A percentile compares a stretch with the other conserved stretches of the same genome.
Conservation (phyloP, 192 early-diverging fungal species). For the Coemansia asiatica region DNA sequence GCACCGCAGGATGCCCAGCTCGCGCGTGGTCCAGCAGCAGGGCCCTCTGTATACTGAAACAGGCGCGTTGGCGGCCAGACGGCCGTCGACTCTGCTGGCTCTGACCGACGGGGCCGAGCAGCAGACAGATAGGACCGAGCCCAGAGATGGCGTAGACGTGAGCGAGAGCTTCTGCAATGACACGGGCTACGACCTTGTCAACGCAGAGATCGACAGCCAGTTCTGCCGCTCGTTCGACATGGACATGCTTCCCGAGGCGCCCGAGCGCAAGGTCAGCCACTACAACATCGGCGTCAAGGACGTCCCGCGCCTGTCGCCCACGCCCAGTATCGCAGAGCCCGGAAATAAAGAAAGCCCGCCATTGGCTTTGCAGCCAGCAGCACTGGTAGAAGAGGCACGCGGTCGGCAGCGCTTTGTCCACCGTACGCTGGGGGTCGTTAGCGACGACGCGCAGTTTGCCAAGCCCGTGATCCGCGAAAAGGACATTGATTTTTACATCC, state of each 20-base stretch:
- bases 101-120: not conserved
- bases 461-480: slow-evolving; percentile 29
- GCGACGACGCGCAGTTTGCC: slow-evolving; percentile 7
- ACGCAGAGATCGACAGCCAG: slow-evolving; percentile 26
- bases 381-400: not conserved
- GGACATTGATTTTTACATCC: slow-evolving; percentile 25
- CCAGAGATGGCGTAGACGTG: slow-evolving; percentile 10
- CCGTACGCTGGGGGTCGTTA: slow-evolving; percentile 10
- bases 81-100: slow-evolving; percentile 23
- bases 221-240: slow-evolving; percentile 44
- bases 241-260: slow-evolving; percentile 44
- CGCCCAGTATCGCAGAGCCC: slow-evolving; percentile 2
- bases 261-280: slow-evolving; percentile 29
- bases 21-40: slow-evolving; percentile 19
- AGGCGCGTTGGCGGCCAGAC: slow-evolving; percentile 22
- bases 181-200: slow-evolving; percentile 37
- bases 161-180: slow-evolving; percentile 37
- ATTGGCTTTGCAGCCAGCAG: not conserved
- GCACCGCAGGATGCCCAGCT: slow-evolving; percentile 44
- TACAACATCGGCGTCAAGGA: slow-evolving; percentile 42
- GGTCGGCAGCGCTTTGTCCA: not conserved
- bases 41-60: slow-evolving; percentile 16
- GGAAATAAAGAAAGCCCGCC: too few relatives aligned
- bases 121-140: not conserved
- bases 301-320: slow-evolving; percentile 13